Evolutionary conservation across 73 alveolate species (phyloP).

Genomic region (Stentor roeselii): DNA sequence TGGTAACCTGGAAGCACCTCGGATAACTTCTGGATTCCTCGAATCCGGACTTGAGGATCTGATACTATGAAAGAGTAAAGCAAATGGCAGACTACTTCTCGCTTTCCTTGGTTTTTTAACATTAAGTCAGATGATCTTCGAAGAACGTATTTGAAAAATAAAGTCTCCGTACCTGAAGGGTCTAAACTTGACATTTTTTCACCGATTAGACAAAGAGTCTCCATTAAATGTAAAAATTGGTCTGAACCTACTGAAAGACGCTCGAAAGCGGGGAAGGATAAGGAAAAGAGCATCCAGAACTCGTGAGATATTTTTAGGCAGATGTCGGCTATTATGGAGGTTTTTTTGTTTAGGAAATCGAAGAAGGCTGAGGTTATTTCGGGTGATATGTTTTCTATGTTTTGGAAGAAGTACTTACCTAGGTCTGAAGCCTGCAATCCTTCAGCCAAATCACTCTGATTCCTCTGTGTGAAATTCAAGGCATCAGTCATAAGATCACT

Average conservation of each 20-base stretch:
- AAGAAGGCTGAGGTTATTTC: conserved; percentile 40
- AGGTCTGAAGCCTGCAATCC: background rate
- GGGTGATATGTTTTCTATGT: background rate
- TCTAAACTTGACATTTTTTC: conserved; percentile 14
- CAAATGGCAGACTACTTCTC: conserved; percentile 52
- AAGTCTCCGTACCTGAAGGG: conserved; percentile 37
- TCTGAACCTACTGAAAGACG: background rate
- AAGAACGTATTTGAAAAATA: conserved; percentile 40
- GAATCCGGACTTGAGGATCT: conserved; percentile 47
- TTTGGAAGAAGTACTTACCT: conserved; percentile 16
- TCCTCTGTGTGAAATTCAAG: background rate
- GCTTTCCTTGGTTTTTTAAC: conserved; percentile 37
- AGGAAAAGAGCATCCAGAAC: conserved; percentile 16
- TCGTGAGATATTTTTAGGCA: background rate
- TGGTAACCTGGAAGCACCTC: conserved; percentile 42
- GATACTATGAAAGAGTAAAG: conserved; percentile 47
- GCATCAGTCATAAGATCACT: background rate
- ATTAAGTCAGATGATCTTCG: conserved; percentile 44
- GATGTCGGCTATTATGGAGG: conserved; percentile 6
- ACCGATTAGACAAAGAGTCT: conserved; percentile 1
- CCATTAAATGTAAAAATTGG: conserved; percentile 1
- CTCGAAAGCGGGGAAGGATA: conserved; percentile 8
- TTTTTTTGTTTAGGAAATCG: conserved; percentile 46
- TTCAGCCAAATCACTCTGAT: background rate
- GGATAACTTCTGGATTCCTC: conserved; percentile 48